Base-by-base conservation (phyloP, 2,329 filamentous ascomycete genomes). In the Fusarium secorum region DNA sequence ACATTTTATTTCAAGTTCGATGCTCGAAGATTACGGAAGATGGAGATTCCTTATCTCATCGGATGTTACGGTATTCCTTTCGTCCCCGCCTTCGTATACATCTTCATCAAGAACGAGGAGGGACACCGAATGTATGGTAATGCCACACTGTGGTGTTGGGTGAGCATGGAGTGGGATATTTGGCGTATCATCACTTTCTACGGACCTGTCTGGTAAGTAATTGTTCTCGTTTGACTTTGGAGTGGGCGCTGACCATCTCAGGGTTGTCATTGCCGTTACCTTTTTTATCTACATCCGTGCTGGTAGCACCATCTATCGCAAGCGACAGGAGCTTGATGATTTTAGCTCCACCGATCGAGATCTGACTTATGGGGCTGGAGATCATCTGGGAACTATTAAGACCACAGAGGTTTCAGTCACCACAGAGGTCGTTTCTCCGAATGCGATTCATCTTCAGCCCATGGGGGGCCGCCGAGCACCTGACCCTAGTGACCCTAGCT, bases 121-220 rank as follows among this genome's bases (percentile, higher is more conserved):
- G 88, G 88, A 9, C 60, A 74, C 22, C 86, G 84, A 6, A 86
- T 95, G 56, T 94, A 95, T 77, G 93, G 93, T 2, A 86, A 92
- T 72, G 93, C 93, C 32, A 88, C 87, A 3, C 80, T 96, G 26
- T 97, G 93, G 93, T 97, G 93, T 78, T 96, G 93, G 93, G 85
- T 96, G 22, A 82, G 85, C 4, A 76, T 82, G 5, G 80, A 87
- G 8, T 94, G 90, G 87, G 90, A 93, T 60, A 86, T 90, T 63
- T 88, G 93, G 79, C 90, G 93, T 41, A 89, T 96, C 62, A 87
- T 88, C 6, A 87, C 89, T 32, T 95, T 95, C 77, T 97, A 96
- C 75, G 90, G 84, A 1, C 90, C 90, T 10, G 85, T 92, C 61
- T 93, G 90, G 91, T 91, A 78, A 77, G 84, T 72, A 9, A 32